Percentiles rank a stretch among this genome's conserved stretches.
Evolutionary conservation across 129 eudicot species (phyloP).

Genomic region (Flaveria robusta): DNA sequence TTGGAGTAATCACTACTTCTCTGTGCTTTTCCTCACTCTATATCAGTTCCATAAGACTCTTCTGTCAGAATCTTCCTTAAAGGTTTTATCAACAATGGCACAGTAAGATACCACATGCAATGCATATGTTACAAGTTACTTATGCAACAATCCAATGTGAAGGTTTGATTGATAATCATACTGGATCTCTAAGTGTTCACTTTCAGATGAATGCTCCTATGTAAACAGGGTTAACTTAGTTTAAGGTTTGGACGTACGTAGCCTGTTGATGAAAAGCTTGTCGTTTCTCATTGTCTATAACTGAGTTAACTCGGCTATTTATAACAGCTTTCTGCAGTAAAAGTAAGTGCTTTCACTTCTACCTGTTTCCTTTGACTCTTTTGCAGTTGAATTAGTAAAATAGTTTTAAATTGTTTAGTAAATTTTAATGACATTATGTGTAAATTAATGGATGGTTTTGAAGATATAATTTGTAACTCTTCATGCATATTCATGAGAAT

Average conservation of each 20-base stretch:
- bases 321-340: slow-evolving; percentile 33
- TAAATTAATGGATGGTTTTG: neutral
- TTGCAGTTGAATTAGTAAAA: slow-evolving; percentile 8
- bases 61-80: neutral
- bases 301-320: slow-evolving; percentile 22
- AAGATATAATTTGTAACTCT: neutral
- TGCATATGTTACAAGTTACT: slow-evolving; percentile 17
- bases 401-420: neutral
- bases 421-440: neutral
- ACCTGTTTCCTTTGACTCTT: slow-evolving; percentile 6
- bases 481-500: neutral
- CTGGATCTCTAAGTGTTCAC: slow-evolving; percentile 3
- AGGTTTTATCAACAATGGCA: neutral
- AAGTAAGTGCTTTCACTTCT: slow-evolving; percentile 41
- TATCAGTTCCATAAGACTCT: neutral
- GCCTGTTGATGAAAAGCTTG: slow-evolving; percentile 30
- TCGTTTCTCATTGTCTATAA: slow-evolving; percentile 34
- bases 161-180: neutral
- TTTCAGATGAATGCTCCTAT: slow-evolving; percentile 32
- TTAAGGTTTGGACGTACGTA: slow-evolving; percentile 29
- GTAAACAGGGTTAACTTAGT: slow-evolving; percentile 27
- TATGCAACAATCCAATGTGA: neutral
- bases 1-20: no score
- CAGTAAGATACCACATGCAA: neutral
- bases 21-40: neutral